Evolutionary conservation across 2,329 filamentous ascomycete genomes (phyloP), one percentile per base, ranked within the genome.

Genomic region (Incumbomyces delicatus): DNA sequence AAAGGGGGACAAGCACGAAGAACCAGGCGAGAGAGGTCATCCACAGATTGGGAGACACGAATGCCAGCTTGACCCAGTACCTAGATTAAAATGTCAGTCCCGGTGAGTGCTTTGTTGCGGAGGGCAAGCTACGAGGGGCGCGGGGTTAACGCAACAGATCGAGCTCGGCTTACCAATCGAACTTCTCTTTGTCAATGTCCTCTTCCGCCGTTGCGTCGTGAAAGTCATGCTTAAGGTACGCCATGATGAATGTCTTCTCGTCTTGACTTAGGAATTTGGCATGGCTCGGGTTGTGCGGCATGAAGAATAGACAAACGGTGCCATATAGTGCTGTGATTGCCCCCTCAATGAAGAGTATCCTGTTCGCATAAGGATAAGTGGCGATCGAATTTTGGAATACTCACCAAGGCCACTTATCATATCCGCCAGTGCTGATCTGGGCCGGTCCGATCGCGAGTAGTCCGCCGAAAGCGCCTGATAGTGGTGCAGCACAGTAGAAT

Each of bases 401-500:
- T 11, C 70, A 65, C 69, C 69, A 72, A 42, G 67, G 62, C 69
- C 69, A 72, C 44, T 66, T 36, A 17, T 42, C 44, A 29, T 49
- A 50, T 2, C 41, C 32, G 17, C 42, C 37, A 43, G 13, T 11
- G 2, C 35, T 20, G 32, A 51, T 51, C 20, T 69, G 46, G 32
- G 64, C 61, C 88, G 89, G 13, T 75, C 72, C 20, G 61, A 64
- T 44, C 12, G 50, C 50, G 7, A 52, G 31, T 1, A 52, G 35
- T 7, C 74, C 79, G 22, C 78, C 78, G 57, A 82, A 83, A 1
- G 78, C 78, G 2, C 79, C 78, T 0, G 77, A 80, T 4, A 84
- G 62, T 1, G 78, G 81, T 0, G 80, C 78, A 1, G 79, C 78
- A 1, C 78, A 82, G 58, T 83, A 85, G 57, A 85, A 83, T 5